Conservation (phyloP, 768 basidiomycete genomes). For the Collybiopsis confluens region DNA sequence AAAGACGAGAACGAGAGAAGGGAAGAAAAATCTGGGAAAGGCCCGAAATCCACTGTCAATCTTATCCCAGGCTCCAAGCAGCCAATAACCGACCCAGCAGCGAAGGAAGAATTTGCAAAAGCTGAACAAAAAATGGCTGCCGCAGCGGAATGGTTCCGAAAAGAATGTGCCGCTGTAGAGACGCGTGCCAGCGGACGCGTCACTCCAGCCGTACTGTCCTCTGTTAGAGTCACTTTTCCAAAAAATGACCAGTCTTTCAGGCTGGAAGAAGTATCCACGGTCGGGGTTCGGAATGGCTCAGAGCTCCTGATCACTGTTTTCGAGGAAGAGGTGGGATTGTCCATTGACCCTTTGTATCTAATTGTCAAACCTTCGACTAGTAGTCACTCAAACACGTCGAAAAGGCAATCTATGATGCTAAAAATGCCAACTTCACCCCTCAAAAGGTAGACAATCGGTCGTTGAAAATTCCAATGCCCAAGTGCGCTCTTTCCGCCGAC, state of each 20-base stretch:
- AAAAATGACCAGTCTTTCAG: constrained; percentile 32
- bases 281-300: constrained; percentile 77
- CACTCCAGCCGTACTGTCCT: constrained; percentile 64
- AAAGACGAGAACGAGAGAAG: too few relatives aligned
- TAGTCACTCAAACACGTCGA: constrained; percentile 78
- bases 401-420: constrained; percentile 69
- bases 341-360: too few relatives aligned
- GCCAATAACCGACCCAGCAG: constrained; percentile 47
- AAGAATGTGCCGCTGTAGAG: constrained; percentile 70
- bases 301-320: constrained; percentile 71
- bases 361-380: constrained; percentile 17
- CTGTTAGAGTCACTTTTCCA: constrained; percentile 57
- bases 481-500: constrained; percentile 36
- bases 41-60: constrained; percentile 45
- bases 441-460: constrained; percentile 69
- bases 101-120: constrained; percentile 58
- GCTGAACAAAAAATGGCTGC: constrained; percentile 60
- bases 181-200: constrained; percentile 73
- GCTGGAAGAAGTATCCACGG: constrained; percentile 72
- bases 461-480: constrained; percentile 76
- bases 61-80: constrained; percentile 69
- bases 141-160: constrained; percentile 69
- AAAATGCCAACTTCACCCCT: constrained; percentile 69
- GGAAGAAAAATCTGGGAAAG: constrained; percentile 24
- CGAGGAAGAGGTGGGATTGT: constrained; percentile 63